Conservation (phyloP, 768 basidiomycete species). For the Suillus placidus region DNA sequence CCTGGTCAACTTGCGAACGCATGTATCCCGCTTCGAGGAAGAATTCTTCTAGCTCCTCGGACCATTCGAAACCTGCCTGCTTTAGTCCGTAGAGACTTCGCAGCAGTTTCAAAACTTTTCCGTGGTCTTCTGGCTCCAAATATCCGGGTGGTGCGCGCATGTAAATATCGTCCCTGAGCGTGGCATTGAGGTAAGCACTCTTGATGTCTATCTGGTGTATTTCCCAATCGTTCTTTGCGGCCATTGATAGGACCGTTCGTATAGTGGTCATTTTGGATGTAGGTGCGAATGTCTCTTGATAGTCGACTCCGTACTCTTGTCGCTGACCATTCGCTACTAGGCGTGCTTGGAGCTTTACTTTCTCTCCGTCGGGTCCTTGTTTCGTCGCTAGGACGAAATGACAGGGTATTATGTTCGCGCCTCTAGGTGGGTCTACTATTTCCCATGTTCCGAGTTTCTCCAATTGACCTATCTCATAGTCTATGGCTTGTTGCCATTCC, state of each 20-base stretch:
- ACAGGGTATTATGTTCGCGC: slow-evolving; percentile 29
- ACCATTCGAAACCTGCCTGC: too few relatives aligned
- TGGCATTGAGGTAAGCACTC: too few relatives aligned
- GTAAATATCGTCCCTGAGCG: too few relatives aligned
- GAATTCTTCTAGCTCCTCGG: too few relatives aligned
- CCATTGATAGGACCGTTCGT: slow-evolving; percentile 14
- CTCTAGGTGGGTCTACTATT: slow-evolving; percentile 26
- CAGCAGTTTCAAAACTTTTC: too few relatives aligned
- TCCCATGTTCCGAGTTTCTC: slow-evolving; percentile 30
- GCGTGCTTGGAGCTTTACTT: not conserved
- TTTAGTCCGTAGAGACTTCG: too few relatives aligned
- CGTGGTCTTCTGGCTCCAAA: too few relatives aligned
- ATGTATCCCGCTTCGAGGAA: too few relatives aligned
- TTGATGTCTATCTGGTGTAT: slow-evolving; percentile 9
- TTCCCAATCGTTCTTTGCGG: slow-evolving; percentile 13
- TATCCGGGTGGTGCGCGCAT: too few relatives aligned
- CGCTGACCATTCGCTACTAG: slow-evolving; percentile 5
- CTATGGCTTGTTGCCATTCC: slow-evolving; percentile 11
- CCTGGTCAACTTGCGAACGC: too few relatives aligned
- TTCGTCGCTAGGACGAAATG: slow-evolving; percentile 8
- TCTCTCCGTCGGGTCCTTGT: not conserved
- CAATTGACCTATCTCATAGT: slow-evolving; percentile 20
- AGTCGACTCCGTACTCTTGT: slow-evolving; percentile 19
- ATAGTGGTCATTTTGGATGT: slow-evolving; percentile 13
- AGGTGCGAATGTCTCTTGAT: slow-evolving; percentile 22